These are phyloP conservation scores for Suhomyces vadensis DNA, from an alignment of 805 yeast species.

Conservation along the genomic window DNA sequence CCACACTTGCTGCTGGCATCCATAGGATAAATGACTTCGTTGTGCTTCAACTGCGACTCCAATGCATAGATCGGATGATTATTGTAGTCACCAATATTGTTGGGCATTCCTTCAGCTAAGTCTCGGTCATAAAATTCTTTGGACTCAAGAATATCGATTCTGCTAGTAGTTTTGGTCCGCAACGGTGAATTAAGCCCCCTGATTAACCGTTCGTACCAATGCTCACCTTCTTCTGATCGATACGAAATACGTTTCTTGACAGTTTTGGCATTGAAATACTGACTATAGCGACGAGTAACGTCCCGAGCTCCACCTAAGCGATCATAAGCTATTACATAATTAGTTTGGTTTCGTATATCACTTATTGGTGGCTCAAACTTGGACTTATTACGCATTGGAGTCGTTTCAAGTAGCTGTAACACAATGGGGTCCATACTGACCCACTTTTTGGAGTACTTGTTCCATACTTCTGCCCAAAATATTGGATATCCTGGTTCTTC, in stretches of 20 bases:
- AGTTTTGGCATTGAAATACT: conserved; percentile 68
- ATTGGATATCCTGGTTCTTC: conserved; percentile 56
- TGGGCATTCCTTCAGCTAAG: conserved; percentile 83
- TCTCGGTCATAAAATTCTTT: conserved; percentile 63
- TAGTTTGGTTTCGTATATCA: conserved; percentile 57
- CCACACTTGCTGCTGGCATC: conserved; percentile 64
- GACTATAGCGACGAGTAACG: conserved; percentile 81
- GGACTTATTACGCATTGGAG: conserved; percentile 51
- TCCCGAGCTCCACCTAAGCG: conserved; percentile 66
- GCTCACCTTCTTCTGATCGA: conserved; percentile 51
- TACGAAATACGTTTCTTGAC: conserved; percentile 67
- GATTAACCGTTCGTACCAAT: conserved; percentile 61
- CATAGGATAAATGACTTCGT: conserved; percentile 70
- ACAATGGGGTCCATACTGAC: conserved; percentile 83
- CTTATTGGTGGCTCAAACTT: conserved; percentile 72
- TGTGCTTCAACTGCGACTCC: conserved; percentile 69
- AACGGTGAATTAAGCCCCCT: conserved; percentile 22
- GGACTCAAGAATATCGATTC: conserved; percentile 55
- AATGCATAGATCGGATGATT: conserved; percentile 85
- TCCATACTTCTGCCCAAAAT: conserved; percentile 96
- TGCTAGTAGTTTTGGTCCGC: conserved; percentile 20
- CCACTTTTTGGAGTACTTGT: conserved; percentile 69
- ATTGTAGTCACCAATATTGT: conserved; percentile 75
- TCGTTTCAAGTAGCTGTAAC: conserved; percentile 60
- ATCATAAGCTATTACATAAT: conserved; percentile 80